Evolutionary conservation across 148 eudicot species (phyloP).

Genomic region (Rhododendron simsii): DNA sequence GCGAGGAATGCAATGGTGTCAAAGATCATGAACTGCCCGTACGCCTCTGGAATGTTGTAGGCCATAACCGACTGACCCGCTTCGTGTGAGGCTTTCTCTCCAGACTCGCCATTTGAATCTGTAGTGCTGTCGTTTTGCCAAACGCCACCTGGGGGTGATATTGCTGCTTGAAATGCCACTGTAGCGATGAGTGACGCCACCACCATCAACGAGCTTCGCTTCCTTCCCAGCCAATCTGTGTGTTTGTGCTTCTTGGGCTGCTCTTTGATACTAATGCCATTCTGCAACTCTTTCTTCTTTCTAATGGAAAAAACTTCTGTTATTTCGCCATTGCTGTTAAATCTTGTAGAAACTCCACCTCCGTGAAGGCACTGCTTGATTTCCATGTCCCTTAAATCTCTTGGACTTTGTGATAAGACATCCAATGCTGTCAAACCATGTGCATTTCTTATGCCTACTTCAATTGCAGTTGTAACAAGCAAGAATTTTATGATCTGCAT

Average conservation of each 20-base stretch:
- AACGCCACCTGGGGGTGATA: constrained; percentile 33
- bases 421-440: constrained; percentile 21
- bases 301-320: neutral
- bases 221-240: constrained; percentile 11
- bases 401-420: constrained; percentile 11
- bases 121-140: constrained; percentile 10
- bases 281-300: neutral
- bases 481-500: constrained; percentile 16
- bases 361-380: constrained; percentile 9
- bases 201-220: constrained; percentile 14
- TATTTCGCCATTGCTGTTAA: neutral
- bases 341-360: neutral
- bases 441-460: constrained; percentile 5
- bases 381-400: constrained; percentile 17
- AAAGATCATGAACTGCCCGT: constrained; percentile 15
- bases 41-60: constrained; percentile 1
- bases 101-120: constrained; percentile 3
- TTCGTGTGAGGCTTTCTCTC: neutral
- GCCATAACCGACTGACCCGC: constrained; percentile 19
- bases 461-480: neutral
- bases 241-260: neutral
- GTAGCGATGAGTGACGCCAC: constrained; percentile 29
- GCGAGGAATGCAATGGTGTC: constrained; percentile 21
- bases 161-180: constrained; percentile 26
- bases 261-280: neutral